Evolutionary conservation across 768 basidiomycete genomes (phyloP).

Genomic region (Podaxis rugospora): DNA sequence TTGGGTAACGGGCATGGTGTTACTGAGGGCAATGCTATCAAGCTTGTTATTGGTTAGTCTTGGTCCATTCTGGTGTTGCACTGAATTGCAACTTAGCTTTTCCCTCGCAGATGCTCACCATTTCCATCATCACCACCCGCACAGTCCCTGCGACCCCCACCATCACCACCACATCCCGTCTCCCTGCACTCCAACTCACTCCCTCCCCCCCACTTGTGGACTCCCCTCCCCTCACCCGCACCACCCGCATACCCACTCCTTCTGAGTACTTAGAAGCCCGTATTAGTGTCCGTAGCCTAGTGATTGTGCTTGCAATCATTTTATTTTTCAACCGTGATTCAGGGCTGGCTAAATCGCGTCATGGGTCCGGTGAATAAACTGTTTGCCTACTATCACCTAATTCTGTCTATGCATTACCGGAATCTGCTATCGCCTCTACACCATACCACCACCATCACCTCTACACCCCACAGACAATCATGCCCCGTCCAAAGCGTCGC

Average conservation of each 20-base stretch:
- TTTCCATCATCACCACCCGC: not conserved
- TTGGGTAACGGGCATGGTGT: conserved; percentile 26
- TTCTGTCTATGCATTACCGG: conserved; percentile 6
- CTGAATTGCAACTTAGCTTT: not conserved
- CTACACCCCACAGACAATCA: conserved; percentile 17
- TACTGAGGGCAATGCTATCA: conserved; percentile 29
- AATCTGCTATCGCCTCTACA: not conserved
- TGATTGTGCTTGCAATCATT: not conserved
- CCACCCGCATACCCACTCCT: not conserved
- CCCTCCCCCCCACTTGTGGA: not conserved
- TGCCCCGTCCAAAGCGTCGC: conserved; percentile 36
- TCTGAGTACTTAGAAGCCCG: not conserved
- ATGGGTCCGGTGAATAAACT: conserved; percentile 10
- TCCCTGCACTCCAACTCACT: not conserved
- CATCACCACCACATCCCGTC: not conserved
- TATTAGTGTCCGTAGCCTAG: not conserved
- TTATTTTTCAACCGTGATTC: not conserved
- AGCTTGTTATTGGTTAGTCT: conserved; percentile 31
- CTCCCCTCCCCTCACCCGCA: not conserved
- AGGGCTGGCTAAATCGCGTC: conserved; percentile 12
- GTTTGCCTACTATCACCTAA: conserved; percentile 7
- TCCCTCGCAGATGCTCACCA: not conserved
- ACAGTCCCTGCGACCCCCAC: not conserved
- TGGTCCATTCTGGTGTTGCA: not conserved
- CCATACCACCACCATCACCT: conserved; percentile 1